Percentiles rank a stretch among this genome's conserved stretches.
Conservation (phyloP, 2,329 filamentous ascomycete species). For the Huntiella bhutanensis region DNA sequence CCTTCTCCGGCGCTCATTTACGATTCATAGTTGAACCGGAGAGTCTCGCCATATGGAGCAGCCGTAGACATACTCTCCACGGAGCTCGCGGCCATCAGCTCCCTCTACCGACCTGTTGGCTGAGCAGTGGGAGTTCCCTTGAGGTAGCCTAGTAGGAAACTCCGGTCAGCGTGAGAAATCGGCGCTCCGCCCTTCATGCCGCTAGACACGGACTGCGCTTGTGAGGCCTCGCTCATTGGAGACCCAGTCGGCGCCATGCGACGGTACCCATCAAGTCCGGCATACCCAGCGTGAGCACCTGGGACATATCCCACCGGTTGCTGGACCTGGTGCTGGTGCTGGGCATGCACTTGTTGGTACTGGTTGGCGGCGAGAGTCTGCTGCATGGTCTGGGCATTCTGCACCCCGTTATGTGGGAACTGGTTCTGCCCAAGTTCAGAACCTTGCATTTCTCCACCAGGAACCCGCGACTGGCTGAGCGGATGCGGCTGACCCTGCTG, state of each 20-base stretch:
- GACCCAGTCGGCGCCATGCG: conserved; percentile 27
- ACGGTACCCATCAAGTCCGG: conserved; percentile 14
- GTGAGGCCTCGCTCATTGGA: conserved; percentile 18
- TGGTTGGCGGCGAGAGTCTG: background rate
- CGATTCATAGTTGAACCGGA: too few relatives aligned
- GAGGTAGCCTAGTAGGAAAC: conserved; percentile 58
- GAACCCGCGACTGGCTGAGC: conserved; percentile 9
- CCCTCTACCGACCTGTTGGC: conserved; percentile 1
- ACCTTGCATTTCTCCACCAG: background rate
- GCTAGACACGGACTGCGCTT: conserved; percentile 16
- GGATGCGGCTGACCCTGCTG: conserved; percentile 9
- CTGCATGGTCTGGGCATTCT: background rate
- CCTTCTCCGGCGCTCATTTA: too few relatives aligned
- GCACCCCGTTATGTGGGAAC: background rate
- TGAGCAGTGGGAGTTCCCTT: conserved; percentile 29
- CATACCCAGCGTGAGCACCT: background rate
- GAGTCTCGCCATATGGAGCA: too few relatives aligned
- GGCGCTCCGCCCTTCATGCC: conserved; percentile 26
- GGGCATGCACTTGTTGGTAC: background rate
- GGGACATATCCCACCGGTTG: background rate
- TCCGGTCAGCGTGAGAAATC: conserved; percentile 52
- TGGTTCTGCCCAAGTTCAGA: too few relatives aligned
- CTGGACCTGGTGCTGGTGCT: conserved; percentile 3
- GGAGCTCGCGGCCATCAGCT: background rate
- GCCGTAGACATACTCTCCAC: too few relatives aligned